phyloP scores from a whole-genome alignment of 2,329 filamentous ascomycete species.

The Hysterium pulicare region DNA sequence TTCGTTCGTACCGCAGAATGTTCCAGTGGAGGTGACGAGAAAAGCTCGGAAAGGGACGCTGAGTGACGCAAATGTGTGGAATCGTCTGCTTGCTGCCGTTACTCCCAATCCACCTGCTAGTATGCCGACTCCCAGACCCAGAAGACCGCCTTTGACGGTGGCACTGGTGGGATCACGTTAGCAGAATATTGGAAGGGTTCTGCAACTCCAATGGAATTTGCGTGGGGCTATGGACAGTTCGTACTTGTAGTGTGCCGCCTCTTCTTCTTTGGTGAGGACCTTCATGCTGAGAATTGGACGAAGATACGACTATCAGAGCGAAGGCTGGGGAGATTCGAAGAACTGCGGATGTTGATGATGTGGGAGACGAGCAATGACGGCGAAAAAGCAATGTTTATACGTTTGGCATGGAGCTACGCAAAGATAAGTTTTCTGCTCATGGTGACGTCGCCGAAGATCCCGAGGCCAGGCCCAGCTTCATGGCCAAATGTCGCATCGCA shows the following conservation, averaged over 20 bases:
- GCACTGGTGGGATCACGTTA: constrained; percentile 41
- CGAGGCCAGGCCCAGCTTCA: constrained; percentile 26
- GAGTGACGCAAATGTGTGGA: constrained; percentile 72
- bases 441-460: constrained; percentile 38
- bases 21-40: constrained; percentile 76
- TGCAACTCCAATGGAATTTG: background rate
- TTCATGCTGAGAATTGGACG: no score
- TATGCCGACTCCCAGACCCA: constrained; percentile 69
- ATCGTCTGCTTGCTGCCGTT: constrained; percentile 65
- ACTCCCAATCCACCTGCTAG: constrained; percentile 66
- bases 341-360: no score
- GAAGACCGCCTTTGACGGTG: constrained; percentile 74
- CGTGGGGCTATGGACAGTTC: constrained; percentile 12
- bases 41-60: constrained; percentile 90
- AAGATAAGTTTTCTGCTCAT: constrained; percentile 23
- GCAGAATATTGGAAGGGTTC: background rate
- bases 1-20: constrained; percentile 63
- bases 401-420: no score
- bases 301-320: no score
- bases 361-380: constrained; percentile 9
- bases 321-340: no score
- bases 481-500: no score
- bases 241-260: constrained; percentile 76
- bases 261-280: constrained; percentile 91
- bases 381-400: constrained; percentile 13